Evolutionary conservation across 2,329 filamentous ascomycete genomes (phyloP), one percentile per base, ranked within the genome.

Genomic region (Rutstroemia sp.): DNA sequence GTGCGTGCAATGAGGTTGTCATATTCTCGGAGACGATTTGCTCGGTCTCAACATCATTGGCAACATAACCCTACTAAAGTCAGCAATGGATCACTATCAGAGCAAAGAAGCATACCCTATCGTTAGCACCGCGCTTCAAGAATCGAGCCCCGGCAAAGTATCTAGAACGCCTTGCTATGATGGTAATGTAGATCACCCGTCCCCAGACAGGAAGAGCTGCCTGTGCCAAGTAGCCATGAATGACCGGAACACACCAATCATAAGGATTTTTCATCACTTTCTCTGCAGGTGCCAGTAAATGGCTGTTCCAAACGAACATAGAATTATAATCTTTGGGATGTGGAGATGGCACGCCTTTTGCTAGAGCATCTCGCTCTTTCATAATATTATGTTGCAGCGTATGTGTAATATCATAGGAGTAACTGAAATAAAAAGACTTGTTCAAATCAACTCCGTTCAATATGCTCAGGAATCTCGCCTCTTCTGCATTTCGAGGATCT

Each of bases 261-360:
- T 89, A 96, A 0, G 89, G 85, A 64, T 92, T 88, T 60, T 87
- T 86, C 41, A 99, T 75, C 5, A 79, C 80, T 17, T 76, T 73
- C 12, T 81, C 76, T 0, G 87, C 90, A 0, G 94, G 92, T 58
- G 86, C 78, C 17, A 99, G 78, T 4, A 99, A 78, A 70, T 96
- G 88, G 63, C 89, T 83, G 65, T 99, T 99, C 94, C 94, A 99
- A 2, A 97, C 88, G 68, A 99, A 99, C 94, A 99, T 99, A 41
- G 87, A 83, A 66, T 96, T 95, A 69, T 87, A 87, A 63, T 91
- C 83, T 34, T 81, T 79, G 27, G 80, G 76, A 42, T 78, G 76
- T 6, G 80, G 77, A 27, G 81, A 79, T 2, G 81, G 75, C 12
- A 78, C 72, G 1, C 88, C 89, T 58, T 84, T 77, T 30, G 82